A percentile compares a stretch with the other conserved stretches of the same genome.
Evolutionary conservation across 352 stramenopile genomes (phyloP).

Genomic region (Nothophytophthora sp.): DNA sequence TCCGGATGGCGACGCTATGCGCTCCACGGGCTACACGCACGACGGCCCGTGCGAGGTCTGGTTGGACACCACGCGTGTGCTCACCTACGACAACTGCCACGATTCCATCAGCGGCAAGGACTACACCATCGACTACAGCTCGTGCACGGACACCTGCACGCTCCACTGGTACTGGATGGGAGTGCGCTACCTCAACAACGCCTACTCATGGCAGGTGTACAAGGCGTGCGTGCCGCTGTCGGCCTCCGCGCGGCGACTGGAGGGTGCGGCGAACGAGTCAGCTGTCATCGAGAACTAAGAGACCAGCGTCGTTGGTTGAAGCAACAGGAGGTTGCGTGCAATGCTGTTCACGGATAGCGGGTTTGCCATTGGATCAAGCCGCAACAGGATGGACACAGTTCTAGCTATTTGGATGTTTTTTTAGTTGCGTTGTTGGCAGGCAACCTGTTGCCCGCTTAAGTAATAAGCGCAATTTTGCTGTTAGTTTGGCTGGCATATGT

Average conservation of each 20-base stretch:
- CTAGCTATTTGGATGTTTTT: conserved; percentile 12
- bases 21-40: conserved; percentile 49
- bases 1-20: conserved; percentile 28
- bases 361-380: not conserved
- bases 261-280: conserved; percentile 28
- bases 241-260: conserved; percentile 17
- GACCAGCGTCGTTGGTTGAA: conserved; percentile 1
- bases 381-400: not conserved
- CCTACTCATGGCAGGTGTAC: conserved; percentile 57
- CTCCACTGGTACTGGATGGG: conserved; percentile 50
- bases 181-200: conserved; percentile 46
- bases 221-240: conserved; percentile 46
- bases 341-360: too few relatives aligned
- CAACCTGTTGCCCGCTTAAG: not conserved
- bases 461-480: conserved; percentile 3
- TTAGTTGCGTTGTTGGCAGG: not conserved
- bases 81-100: conserved; percentile 43
- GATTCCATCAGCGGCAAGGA: conserved; percentile 28
- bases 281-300: conserved; percentile 18
- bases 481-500: not conserved
- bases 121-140: conserved; percentile 49
- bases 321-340: too few relatives aligned
- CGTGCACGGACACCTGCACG: conserved; percentile 37
- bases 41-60: conserved; percentile 52
- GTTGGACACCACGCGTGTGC: conserved; percentile 42